These are phyloP conservation scores for Trichosporon inkin DNA, from an alignment of 1,284 basidiomycete species.

Conservation along the genomic window DNA sequence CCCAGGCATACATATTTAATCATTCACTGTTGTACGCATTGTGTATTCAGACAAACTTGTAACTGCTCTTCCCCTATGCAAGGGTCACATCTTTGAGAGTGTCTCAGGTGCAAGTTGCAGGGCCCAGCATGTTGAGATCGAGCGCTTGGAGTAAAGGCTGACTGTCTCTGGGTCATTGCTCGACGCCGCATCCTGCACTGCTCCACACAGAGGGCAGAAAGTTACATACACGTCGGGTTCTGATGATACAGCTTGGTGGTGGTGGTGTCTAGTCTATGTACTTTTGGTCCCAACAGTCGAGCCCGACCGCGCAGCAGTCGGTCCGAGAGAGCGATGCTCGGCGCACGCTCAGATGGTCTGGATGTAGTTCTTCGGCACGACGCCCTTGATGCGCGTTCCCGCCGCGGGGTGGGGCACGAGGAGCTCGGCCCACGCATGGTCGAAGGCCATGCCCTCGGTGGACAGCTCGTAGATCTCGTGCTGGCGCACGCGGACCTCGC, in stretches of 20 bases:
- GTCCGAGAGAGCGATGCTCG: background rate
- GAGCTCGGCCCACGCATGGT: slow-evolving; percentile 24
- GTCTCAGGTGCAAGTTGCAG: background rate
- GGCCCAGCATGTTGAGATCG: background rate
- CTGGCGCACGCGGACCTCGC: slow-evolving; percentile 16
- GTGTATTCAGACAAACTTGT: slow-evolving; percentile 5
- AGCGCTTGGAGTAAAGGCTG: too few species aligned
- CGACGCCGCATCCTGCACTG: background rate
- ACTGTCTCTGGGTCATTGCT: background rate
- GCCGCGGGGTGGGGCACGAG: slow-evolving; percentile 17
- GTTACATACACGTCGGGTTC: too few species aligned
- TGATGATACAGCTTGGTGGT: too few species aligned
- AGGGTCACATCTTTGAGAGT: background rate
- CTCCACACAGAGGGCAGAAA: too few species aligned
- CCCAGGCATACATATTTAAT: slow-evolving; percentile 2
- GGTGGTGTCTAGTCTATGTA: too few species aligned
- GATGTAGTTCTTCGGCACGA: slow-evolving; percentile 25
- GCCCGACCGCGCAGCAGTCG: too few species aligned
- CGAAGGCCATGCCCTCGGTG: slow-evolving; percentile 24
- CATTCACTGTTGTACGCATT: slow-evolving; percentile 7
- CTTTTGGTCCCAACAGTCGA: too few species aligned
- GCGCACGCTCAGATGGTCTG: background rate
- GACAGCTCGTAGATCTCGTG: slow-evolving; percentile 25
- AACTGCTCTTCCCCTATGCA: slow-evolving; percentile 1
- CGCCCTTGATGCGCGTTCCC: slow-evolving; percentile 9